A percentile compares a stretch with the other conserved stretches of the same genome.
phyloP scores from a whole-genome alignment of 768 basidiomycete genomes.

The Leccinum subgranulosum region DNA sequence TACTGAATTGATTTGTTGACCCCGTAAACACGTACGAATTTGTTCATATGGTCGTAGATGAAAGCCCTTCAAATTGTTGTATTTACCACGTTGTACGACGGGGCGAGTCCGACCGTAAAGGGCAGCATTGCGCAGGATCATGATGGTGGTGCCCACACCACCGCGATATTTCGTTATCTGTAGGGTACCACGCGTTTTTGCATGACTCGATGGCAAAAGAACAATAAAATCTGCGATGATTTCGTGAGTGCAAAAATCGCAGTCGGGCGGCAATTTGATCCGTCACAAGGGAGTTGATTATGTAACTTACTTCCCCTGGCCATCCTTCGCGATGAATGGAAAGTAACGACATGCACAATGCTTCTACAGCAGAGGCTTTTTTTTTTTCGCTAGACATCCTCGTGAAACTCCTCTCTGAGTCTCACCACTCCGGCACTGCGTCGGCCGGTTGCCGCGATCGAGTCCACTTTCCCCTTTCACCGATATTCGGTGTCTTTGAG shows the following conservation, averaged over 20 bases:
- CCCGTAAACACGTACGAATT: conserved; percentile 1
- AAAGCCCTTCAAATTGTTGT: neutral
- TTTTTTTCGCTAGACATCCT: neutral
- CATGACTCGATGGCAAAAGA: neutral
- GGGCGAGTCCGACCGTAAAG: neutral
- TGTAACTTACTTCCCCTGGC: conserved; percentile 3
- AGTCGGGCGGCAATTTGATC: neutral
- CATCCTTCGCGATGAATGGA: neutral
- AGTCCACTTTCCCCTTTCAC: neutral
- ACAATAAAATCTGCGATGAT: conserved; percentile 1
- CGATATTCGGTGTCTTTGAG: neutral
- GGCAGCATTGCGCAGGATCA: neutral
- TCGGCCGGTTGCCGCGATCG: neutral
- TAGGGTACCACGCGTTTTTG: neutral
- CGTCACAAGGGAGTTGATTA: conserved; percentile 9
- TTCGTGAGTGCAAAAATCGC: neutral
- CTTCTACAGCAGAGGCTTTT: neutral
- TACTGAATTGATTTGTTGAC: neutral
- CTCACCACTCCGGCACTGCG: neutral
- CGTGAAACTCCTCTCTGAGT: neutral
- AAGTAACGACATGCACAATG: no score
- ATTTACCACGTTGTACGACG: neutral
- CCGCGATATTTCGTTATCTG: neutral
- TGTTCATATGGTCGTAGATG: conserved; percentile 8
- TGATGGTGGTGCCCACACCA: neutral